Evolutionary conservation across 495 filamentous ascomycete genomes (phyloP).

Genomic region (Neurospora terricola): DNA sequence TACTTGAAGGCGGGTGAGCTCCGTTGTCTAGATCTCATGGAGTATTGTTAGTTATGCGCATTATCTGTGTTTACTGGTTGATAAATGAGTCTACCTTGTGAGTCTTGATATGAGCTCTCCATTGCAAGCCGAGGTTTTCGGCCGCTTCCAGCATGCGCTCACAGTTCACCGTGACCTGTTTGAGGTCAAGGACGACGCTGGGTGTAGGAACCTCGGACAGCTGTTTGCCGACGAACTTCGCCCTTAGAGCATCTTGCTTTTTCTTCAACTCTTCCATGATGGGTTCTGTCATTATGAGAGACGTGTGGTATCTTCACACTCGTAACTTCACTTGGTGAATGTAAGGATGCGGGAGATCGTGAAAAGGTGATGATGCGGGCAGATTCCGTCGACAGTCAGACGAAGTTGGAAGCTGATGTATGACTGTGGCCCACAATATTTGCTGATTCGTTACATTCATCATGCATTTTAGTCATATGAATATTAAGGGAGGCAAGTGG

Average conservation of each 20-base stretch:
- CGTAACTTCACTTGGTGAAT: background rate
- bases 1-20: constrained; percentile 68
- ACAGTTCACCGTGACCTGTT: constrained; percentile 61
- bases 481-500: background rate
- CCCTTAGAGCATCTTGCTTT: constrained; percentile 30
- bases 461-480: background rate
- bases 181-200: constrained; percentile 57
- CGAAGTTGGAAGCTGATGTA: background rate
- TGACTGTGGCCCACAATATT: background rate
- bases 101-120: constrained; percentile 77
- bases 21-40: constrained; percentile 36
- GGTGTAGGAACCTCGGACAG: constrained; percentile 56
- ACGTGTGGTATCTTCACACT: background rate
- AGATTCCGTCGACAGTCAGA: background rate
- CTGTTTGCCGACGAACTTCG: constrained; percentile 50
- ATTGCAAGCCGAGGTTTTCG: constrained; percentile 48
- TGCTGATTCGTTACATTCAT: background rate
- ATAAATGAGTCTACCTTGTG: constrained; percentile 53
- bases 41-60: background rate
- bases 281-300: background rate
- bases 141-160: constrained; percentile 59
- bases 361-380: background rate
- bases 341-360: background rate
- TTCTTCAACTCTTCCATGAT: background rate
- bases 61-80: background rate